Percentiles rank a stretch among this genome's conserved stretches.
phyloP scores from a whole-genome alignment of 768 basidiomycete genomes.

The Suillus decipiens region DNA sequence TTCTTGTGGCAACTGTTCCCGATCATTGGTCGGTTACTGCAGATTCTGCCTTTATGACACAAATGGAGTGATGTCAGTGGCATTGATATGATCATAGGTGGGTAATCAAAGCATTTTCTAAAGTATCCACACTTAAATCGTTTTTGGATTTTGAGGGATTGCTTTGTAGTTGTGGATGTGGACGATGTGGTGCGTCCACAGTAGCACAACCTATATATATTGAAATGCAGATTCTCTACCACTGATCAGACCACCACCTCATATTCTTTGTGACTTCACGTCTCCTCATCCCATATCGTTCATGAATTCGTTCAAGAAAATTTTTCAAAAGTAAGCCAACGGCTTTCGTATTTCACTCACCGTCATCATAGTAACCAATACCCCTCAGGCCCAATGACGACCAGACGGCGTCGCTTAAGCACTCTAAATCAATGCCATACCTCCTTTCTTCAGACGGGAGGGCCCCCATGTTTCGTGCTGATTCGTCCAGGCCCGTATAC shows the following conservation, averaged over 20 bases:
- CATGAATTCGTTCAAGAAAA: background rate
- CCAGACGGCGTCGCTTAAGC: conserved; percentile 10
- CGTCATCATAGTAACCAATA: background rate
- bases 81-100: background rate
- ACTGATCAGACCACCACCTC: background rate
- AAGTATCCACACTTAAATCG: background rate
- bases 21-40: background rate
- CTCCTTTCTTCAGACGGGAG: conserved; percentile 6
- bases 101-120: background rate
- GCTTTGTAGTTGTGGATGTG: conserved; percentile 1
- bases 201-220: background rate
- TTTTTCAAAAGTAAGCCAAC: conserved; percentile 13
- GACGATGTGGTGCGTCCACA: background rate
- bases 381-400: conserved; percentile 8
- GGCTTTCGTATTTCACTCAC: background rate
- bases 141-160: background rate
- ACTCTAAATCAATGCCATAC: conserved; percentile 18
- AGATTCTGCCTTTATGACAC: background rate
- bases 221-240: too few species aligned
- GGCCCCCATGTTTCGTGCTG: background rate
- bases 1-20: background rate
- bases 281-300: background rate
- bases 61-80: background rate
- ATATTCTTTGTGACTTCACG: background rate
- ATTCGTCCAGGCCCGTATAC: conserved; percentile 11